These are phyloP conservation scores for Apiotrichum porosum DNA, from an alignment of 1,284 basidiomycete species.

Conservation along the genomic window DNA sequence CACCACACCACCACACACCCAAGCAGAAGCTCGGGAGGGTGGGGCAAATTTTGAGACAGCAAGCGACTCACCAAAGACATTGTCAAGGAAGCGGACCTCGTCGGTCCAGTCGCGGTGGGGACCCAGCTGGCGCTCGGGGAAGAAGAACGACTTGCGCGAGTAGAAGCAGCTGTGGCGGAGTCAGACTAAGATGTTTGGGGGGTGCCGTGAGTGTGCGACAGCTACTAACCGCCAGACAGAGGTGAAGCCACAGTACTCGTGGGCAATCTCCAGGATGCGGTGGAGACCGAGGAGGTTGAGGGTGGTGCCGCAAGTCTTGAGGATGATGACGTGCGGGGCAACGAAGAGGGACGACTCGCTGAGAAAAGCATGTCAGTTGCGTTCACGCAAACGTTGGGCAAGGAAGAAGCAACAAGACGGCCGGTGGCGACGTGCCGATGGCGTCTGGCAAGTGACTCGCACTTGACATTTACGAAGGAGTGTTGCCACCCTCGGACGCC, in stretches of 20 bases:
- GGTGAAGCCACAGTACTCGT: slow-evolving; percentile 66
- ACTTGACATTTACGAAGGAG: background rate
- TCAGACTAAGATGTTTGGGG: background rate
- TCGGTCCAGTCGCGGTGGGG: slow-evolving; percentile 93
- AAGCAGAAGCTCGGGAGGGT: too few species aligned
- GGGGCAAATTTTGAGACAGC: background rate
- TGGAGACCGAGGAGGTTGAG: slow-evolving; percentile 92
- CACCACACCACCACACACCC: too few species aligned
- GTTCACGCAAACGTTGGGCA: too few species aligned
- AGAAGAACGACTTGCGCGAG: slow-evolving; percentile 98
- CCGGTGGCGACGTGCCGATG: too few species aligned
- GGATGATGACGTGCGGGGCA: slow-evolving; percentile 89
- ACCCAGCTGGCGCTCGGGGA: slow-evolving; percentile 90
- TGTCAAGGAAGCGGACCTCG: slow-evolving; percentile 87
- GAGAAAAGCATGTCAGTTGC: slow-evolving; percentile 13
- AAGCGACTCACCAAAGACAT: slow-evolving; percentile 54
- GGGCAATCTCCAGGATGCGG: slow-evolving; percentile 84
- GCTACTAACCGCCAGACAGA: slow-evolving; percentile 67
- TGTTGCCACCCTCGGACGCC: too few species aligned
- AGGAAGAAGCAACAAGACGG: background rate
- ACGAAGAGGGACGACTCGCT: slow-evolving; percentile 98
- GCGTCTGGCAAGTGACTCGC: background rate
- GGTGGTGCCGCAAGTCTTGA: slow-evolving; percentile 99
- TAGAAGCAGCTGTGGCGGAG: slow-evolving; percentile 67
- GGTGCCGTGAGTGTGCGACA: too few species aligned